These are phyloP conservation scores for Salix exigua DNA, from an alignment of 345 rosid species.

Conservation along the genomic window DNA sequence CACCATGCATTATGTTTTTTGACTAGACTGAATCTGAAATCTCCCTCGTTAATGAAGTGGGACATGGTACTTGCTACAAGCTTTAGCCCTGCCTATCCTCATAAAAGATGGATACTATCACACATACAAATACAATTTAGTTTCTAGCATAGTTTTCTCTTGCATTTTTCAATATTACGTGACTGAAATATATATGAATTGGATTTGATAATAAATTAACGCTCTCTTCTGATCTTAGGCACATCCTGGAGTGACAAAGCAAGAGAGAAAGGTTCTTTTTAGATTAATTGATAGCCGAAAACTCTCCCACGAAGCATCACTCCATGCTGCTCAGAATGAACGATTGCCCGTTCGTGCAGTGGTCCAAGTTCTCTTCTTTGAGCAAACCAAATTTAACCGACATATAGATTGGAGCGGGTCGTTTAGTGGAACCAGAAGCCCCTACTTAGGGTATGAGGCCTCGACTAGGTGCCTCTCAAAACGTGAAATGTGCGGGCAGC, in stretches of 20 bases:
- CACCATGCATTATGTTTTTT: not conserved
- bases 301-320: slow-evolving; percentile 71
- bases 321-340: slow-evolving; percentile 78
- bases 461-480: slow-evolving; percentile 57
- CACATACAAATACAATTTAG: not conserved
- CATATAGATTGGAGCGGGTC: slow-evolving; percentile 70
- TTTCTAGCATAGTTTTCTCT: not conserved
- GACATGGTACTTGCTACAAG: too few relatives aligned
- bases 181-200: not conserved
- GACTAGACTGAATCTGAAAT: too few relatives aligned
- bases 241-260: slow-evolving; percentile 67
- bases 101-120: not conserved
- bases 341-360: slow-evolving; percentile 77
- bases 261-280: slow-evolving; percentile 66
- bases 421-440: slow-evolving; percentile 51
- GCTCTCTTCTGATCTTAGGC: slow-evolving; percentile 35
- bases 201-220: not conserved
- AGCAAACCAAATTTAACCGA: slow-evolving; percentile 57
- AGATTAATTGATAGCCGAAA: slow-evolving; percentile 64
- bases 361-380: slow-evolving; percentile 68
- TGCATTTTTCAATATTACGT: too few relatives aligned
- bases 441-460: slow-evolving; percentile 33
- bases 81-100: too few relatives aligned
- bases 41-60: too few relatives aligned
- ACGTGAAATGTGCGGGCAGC: slow-evolving; percentile 58